Evolutionary conservation across 352 stramenopile species (phyloP).

Genomic region (Halophytophthora batemanensis): DNA sequence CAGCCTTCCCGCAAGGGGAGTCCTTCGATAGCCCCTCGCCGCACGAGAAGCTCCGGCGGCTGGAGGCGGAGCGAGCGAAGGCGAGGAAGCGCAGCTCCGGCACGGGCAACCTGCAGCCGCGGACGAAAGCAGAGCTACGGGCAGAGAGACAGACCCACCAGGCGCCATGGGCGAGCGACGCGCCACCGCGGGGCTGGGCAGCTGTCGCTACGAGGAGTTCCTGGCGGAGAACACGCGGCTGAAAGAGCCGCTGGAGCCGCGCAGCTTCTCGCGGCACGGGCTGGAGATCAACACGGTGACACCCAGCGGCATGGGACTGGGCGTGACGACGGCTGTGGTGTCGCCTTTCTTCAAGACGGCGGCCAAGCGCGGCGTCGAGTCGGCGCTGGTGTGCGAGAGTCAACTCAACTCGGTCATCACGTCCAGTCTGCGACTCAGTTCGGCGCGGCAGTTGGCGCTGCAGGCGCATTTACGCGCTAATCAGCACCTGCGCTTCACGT

Average conservation of each 20-base stretch:
- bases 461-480: slow-evolving; percentile 65
- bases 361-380: slow-evolving; percentile 64
- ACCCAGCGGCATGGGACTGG: slow-evolving; percentile 47
- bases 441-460: slow-evolving; percentile 60
- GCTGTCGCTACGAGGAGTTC: slow-evolving; percentile 69
- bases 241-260: slow-evolving; percentile 37
- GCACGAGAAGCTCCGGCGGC: no score
- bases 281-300: slow-evolving; percentile 53
- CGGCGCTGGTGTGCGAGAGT: slow-evolving; percentile 60
- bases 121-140: no score
- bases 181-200: slow-evolving; percentile 48
- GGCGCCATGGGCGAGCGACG: slow-evolving; percentile 20
- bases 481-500: slow-evolving; percentile 53
- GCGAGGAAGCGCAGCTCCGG: no score
- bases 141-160: no score
- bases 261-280: slow-evolving; percentile 44
- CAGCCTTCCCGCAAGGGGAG: no score
- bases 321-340: slow-evolving; percentile 51
- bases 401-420: slow-evolving; percentile 68
- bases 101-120: no score
- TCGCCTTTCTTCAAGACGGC: slow-evolving; percentile 69
- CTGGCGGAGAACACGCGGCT: slow-evolving; percentile 48
- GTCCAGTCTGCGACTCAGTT: slow-evolving; percentile 61
- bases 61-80: no score
- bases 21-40: no score